Evolutionary conservation across 192 early-diverging fungal genomes (phyloP).

Genomic region (Gryganskiella cystojenkinii): DNA sequence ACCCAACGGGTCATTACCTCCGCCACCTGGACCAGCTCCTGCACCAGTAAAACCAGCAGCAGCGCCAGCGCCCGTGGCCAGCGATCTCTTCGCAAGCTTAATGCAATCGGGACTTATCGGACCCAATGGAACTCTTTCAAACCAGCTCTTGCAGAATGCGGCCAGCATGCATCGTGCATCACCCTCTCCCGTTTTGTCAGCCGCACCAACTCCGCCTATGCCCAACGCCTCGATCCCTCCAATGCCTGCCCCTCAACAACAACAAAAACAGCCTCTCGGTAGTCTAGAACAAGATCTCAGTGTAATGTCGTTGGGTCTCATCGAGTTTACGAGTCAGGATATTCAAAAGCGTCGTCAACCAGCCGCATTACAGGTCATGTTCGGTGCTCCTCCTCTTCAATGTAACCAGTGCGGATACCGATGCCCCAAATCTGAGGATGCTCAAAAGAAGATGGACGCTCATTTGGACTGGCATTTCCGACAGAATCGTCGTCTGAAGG

Average conservation of each 20-base stretch:
- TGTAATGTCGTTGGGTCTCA: conserved; percentile 48
- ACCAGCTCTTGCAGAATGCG: conserved; percentile 29
- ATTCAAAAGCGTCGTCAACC: conserved; percentile 62
- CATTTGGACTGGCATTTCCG: conserved; percentile 98
- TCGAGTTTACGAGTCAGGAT: conserved; percentile 62
- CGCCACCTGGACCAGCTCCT: not conserved
- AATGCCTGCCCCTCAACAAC: conserved; percentile 1
- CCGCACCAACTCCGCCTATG: not conserved
- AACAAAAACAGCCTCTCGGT: too few species aligned
- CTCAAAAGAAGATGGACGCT: conserved; percentile 77
- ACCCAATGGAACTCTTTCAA: conserved; percentile 28
- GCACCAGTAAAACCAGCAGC: not conserved
- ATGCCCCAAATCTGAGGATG: conserved; percentile 71
- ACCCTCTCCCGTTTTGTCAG: conserved; percentile 19
- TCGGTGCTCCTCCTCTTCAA: conserved; percentile 79
- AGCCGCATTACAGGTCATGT: conserved; percentile 73
- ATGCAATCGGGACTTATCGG: conserved; percentile 45
- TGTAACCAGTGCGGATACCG: conserved; percentile 96
- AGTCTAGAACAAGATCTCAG: conserved; percentile 30
- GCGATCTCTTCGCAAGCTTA: conserved; percentile 37
- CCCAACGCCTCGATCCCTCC: not conserved
- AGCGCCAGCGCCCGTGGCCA: not conserved
- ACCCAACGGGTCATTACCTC: not conserved
- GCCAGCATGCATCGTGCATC: conserved; percentile 18
- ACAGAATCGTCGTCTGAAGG: conserved; percentile 88